These are phyloP conservation scores for Medicago ruthenica DNA, from an alignment of 306 rosid species.

Conservation along the genomic window DNA sequence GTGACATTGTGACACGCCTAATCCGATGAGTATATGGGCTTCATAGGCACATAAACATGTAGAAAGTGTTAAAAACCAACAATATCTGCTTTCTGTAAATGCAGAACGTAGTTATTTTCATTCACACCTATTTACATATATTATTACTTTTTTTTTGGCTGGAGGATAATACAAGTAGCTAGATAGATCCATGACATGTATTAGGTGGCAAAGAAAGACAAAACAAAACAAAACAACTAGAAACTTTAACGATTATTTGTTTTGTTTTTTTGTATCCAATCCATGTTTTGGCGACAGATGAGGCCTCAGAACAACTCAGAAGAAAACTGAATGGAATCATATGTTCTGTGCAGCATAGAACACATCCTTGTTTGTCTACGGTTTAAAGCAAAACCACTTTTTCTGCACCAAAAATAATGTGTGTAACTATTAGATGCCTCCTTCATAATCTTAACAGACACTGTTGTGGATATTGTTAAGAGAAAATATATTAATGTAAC, in stretches of 20 bases:
- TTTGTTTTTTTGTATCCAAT: slow-evolving; percentile 22
- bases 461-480: neutral
- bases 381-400: slow-evolving; percentile 72
- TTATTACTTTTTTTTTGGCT: slow-evolving; percentile 14
- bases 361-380: slow-evolving; percentile 29
- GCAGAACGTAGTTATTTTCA: slow-evolving; percentile 30
- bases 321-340: slow-evolving; percentile 34
- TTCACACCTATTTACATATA: slow-evolving; percentile 40
- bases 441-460: neutral
- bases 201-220: slow-evolving; percentile 34
- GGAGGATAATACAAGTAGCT: slow-evolving; percentile 25
- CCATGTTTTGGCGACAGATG: slow-evolving; percentile 27
- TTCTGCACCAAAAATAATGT: slow-evolving; percentile 49
- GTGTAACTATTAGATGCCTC: neutral
- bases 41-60: neutral
- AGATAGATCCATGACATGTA: slow-evolving; percentile 32
- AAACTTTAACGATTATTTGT: slow-evolving; percentile 30
- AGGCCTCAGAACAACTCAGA: slow-evolving; percentile 35
- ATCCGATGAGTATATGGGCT: no score
- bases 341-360: slow-evolving; percentile 5
- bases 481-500: neutral
- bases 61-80: neutral
- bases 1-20: no score
- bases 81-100: neutral
- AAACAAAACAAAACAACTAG: slow-evolving; percentile 32